Evolutionary conservation across 345 rosid species (phyloP).

Genomic region (Xanthoceras sorbifolium): DNA sequence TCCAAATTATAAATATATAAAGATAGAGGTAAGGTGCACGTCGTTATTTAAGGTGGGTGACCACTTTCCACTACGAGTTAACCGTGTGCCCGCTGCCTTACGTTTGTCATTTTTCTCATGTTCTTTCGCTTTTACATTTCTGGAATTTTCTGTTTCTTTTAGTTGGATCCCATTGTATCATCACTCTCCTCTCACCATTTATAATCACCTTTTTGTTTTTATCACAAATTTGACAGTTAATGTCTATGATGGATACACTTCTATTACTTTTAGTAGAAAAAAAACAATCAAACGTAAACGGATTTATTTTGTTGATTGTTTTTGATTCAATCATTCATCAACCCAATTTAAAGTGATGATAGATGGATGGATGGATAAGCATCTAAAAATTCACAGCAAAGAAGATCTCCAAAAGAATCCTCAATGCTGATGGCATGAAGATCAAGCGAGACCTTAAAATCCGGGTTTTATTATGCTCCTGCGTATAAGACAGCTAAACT

Average conservation of each 20-base stretch:
- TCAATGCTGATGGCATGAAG: conserved; percentile 16
- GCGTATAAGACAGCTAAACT: conserved; percentile 5
- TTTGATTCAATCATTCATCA: too few relatives aligned
- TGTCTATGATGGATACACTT: background rate
- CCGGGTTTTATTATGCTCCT: conserved; percentile 24
- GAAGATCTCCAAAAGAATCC: background rate
- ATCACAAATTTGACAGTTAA: too few relatives aligned
- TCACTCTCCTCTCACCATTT: background rate
- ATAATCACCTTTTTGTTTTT: background rate
- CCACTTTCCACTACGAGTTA: conserved; percentile 19
- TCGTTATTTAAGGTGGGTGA: conserved; percentile 15
- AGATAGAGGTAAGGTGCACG: too few relatives aligned
- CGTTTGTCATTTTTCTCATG: background rate
- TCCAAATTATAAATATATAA: background rate
- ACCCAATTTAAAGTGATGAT: background rate
- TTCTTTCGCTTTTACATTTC: background rate
- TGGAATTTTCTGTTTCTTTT: background rate
- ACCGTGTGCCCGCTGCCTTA: background rate
- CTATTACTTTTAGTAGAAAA: background rate
- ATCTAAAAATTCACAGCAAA: too few relatives aligned
- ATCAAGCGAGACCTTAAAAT: conserved; percentile 21
- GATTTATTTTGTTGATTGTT: too few relatives aligned
- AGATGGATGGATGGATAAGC: too few relatives aligned
- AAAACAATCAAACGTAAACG: too few relatives aligned
- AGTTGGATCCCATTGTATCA: conserved; percentile 18